Evolutionary conservation across 441 rosid species (phyloP).

Genomic region (Gossypium davidsonii): DNA sequence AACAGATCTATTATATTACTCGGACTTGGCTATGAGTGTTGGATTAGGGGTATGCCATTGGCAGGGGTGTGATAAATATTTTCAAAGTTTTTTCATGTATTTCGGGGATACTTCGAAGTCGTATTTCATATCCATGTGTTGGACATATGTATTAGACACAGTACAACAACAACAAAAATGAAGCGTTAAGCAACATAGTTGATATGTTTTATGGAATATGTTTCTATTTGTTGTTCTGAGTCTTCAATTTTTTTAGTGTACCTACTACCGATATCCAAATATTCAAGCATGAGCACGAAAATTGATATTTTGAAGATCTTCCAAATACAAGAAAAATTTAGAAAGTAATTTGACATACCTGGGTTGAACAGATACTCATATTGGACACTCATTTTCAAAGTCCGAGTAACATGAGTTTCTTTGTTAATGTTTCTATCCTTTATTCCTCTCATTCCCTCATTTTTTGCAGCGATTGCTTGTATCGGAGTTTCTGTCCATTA

Average conservation of each 20-base stretch:
- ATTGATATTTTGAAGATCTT: neutral
- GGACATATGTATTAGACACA: neutral
- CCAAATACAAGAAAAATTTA: neutral
- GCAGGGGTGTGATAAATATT: neutral
- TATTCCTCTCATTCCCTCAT: constrained; percentile 12
- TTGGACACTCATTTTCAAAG: neutral
- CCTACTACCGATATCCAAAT: neutral
- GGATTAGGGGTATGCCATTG: neutral
- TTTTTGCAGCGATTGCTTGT: constrained; percentile 52
- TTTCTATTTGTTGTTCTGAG: neutral
- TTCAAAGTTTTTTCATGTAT: neutral
- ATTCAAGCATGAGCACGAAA: neutral
- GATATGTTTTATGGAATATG: neutral
- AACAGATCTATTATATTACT: neutral
- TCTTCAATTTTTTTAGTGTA: neutral
- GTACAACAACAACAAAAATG: neutral
- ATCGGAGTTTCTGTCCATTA: constrained; percentile 39
- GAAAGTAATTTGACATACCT: neutral
- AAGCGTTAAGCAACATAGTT: neutral
- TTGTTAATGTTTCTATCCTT: neutral
- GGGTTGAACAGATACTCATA: neutral
- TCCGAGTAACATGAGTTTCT: neutral
- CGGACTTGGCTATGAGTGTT: neutral
- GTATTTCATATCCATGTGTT: neutral
- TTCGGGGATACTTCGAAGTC: neutral